A percentile compares a stretch with the other conserved stretches of the same genome.
Evolutionary conservation across 768 basidiomycete species (phyloP).

Genomic region (Gyrodon lividus): DNA sequence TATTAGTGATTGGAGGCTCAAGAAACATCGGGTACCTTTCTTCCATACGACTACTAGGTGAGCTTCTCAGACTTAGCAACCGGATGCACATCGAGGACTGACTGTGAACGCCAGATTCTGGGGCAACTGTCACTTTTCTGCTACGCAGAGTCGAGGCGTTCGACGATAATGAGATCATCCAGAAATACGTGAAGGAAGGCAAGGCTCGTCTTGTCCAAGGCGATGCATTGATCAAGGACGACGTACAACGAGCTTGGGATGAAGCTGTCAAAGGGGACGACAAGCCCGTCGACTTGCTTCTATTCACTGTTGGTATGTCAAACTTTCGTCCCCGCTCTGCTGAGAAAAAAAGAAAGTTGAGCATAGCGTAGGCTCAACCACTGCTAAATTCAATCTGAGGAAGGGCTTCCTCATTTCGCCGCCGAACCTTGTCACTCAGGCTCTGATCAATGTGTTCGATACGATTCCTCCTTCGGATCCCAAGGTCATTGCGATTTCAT

Average conservation of each 20-base stretch:
- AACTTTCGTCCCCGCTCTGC: background rate
- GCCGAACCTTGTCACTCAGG: constrained; percentile 57
- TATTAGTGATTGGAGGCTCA: constrained; percentile 52
- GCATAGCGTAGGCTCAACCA: constrained; percentile 13
- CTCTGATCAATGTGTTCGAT: constrained; percentile 53
- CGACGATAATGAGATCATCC: constrained; percentile 52
- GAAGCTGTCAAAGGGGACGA: constrained; percentile 33
- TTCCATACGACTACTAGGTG: constrained; percentile 48
- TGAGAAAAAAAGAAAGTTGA: too few relatives aligned
- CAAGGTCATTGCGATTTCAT: constrained; percentile 53
- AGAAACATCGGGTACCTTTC: constrained; percentile 55
- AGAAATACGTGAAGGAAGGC: constrained; percentile 48
- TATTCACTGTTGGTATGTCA: constrained; percentile 61
- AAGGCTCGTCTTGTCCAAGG: constrained; percentile 57
- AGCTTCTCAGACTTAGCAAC: constrained; percentile 6
- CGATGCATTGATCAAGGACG: constrained; percentile 53
- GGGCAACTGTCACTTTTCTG: constrained; percentile 62
- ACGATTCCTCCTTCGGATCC: constrained; percentile 49
- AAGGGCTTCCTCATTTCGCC: constrained; percentile 52
- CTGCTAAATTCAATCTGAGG: constrained; percentile 41
- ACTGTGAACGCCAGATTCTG: constrained; percentile 42
- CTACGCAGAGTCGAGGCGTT: constrained; percentile 54
- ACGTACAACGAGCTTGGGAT: constrained; percentile 54
- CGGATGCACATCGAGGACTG: background rate
- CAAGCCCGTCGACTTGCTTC: constrained; percentile 47